These are phyloP conservation scores for Hyaloperonospora brassicae DNA, from an alignment of 352 stramenopile genomes.

Conservation along the genomic window DNA sequence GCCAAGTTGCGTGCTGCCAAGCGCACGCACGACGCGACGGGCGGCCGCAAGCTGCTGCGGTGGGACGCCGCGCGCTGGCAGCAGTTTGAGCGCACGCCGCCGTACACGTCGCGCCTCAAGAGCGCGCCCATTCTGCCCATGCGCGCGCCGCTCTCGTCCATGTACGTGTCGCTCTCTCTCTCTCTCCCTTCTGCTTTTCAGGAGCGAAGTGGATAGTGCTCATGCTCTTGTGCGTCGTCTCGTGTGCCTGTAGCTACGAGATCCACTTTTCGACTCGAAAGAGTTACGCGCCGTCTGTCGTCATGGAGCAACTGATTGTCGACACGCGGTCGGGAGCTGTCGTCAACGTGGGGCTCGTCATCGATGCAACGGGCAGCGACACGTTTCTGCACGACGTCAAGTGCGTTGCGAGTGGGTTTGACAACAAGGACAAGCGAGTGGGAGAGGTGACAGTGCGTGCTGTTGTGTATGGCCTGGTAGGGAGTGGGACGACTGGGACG, in stretches of 20 bases:
- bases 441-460: neutral
- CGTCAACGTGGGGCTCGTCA: slow-evolving; percentile 66
- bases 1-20: slow-evolving; percentile 34
- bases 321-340: slow-evolving; percentile 48
- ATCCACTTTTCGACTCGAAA: slow-evolving; percentile 62
- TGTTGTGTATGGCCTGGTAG: slow-evolving; percentile 21
- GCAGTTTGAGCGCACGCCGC: slow-evolving; percentile 49
- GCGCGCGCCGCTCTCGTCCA: slow-evolving; percentile 65
- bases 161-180: slow-evolving; percentile 31
- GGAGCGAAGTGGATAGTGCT: too few species aligned
- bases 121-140: slow-evolving; percentile 64
- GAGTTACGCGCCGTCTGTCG: slow-evolving; percentile 50
- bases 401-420: slow-evolving; percentile 29
- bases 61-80: slow-evolving; percentile 56
- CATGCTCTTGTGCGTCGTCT: neutral
- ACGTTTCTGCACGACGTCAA: slow-evolving; percentile 68
- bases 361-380: slow-evolving; percentile 66
- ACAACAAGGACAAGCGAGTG: neutral
- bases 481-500: slow-evolving; percentile 86
- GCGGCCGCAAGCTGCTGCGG: slow-evolving; percentile 60
- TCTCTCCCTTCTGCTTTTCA: neutral
- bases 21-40: slow-evolving; percentile 6
- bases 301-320: slow-evolving; percentile 81
- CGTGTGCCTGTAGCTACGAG: slow-evolving; percentile 49
- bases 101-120: slow-evolving; percentile 41